Evolutionary conservation across 257 asterid genomes (phyloP).

Genomic region (Solanum tarijense): DNA sequence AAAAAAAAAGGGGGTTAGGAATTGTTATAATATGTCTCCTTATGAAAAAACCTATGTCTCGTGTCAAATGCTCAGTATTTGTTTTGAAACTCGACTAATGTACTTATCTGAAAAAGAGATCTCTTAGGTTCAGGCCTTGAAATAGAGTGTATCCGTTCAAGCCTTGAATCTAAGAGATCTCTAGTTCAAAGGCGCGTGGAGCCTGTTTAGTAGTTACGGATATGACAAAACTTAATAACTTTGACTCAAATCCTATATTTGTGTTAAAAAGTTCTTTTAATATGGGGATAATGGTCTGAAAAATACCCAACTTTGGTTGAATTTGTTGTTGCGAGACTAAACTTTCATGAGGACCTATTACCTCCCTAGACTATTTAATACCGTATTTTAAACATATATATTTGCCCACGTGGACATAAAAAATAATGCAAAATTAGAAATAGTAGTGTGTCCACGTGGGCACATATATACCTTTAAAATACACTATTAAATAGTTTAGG

Average conservation of each 20-base stretch:
- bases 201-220: background rate
- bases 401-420: no score
- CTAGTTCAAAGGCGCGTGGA: background rate
- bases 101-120: background rate
- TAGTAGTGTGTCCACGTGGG: no score
- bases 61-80: background rate
- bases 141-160: background rate
- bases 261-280: background rate
- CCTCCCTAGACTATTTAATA: no score
- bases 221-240: background rate
- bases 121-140: background rate
- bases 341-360: no score
- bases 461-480: no score
- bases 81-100: background rate
- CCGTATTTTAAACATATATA: no score
- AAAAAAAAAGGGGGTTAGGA: constrained; percentile 8
- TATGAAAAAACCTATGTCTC: background rate
- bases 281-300: no score
- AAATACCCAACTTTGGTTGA: no score
- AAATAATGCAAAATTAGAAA: no score
- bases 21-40: constrained; percentile 28
- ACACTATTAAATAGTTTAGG: no score
- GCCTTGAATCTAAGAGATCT: background rate
- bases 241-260: background rate
- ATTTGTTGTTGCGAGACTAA: no score